Conservation (phyloP, 2,329 filamentous ascomycete genomes). For the Exophiala spinifera region DNA sequence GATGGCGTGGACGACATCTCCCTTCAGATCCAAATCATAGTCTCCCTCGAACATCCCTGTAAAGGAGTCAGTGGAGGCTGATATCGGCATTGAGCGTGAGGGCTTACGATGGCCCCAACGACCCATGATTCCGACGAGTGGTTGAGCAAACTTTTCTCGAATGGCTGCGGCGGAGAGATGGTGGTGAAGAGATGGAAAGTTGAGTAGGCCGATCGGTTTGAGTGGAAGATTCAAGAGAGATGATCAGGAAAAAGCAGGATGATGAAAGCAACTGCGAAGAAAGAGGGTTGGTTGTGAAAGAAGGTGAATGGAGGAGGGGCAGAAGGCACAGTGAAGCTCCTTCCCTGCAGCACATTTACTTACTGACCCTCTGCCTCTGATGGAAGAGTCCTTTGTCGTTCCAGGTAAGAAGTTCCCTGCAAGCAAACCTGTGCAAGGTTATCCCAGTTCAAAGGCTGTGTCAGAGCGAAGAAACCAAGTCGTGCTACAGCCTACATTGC, state of each 20-base stretch:
- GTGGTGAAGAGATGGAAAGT: neutral
- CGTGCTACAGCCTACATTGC: neutral
- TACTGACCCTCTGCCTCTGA: too few relatives aligned
- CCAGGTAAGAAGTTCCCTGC: too few relatives aligned
- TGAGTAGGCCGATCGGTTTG: neutral
- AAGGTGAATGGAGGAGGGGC: neutral
- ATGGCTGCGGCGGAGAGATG: neutral
- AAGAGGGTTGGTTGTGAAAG: neutral
- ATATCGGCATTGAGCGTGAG: neutral
- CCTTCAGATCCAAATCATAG: slow-evolving; percentile 3
- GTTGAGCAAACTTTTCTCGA: neutral
- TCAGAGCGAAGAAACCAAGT: neutral
- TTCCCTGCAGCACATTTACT: neutral
- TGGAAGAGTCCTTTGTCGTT: too few relatives aligned
- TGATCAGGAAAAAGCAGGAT: neutral
- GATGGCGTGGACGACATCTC: neutral
- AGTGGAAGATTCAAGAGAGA: slow-evolving; percentile 1
- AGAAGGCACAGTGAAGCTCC: neutral
- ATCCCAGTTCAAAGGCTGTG: neutral
- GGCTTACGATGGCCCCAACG: slow-evolving; percentile 11
- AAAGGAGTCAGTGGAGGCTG: neutral
- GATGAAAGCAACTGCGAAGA: neutral
- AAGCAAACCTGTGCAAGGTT: neutral
- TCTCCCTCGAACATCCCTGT: slow-evolving; percentile 13
- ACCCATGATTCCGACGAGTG: slow-evolving; percentile 10